phyloP scores from a whole-genome alignment of 345 rosid species.

The Psidium friedrichsthalianum region DNA sequence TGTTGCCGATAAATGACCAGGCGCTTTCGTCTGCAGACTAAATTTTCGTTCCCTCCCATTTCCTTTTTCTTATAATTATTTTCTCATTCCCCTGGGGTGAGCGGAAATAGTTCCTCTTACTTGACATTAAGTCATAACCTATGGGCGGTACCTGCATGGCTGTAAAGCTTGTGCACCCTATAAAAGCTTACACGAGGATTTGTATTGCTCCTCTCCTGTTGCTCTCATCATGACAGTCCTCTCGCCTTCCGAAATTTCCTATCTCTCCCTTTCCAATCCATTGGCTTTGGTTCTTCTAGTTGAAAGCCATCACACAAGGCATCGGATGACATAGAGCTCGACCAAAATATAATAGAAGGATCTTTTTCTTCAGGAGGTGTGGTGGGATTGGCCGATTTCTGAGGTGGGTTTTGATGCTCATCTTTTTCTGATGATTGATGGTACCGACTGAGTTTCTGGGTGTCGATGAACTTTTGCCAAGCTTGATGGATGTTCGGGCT shows the following conservation, averaged over 20 bases:
- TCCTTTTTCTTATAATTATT: not conserved
- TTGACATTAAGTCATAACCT: slow-evolving; percentile 1
- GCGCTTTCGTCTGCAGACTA: not conserved
- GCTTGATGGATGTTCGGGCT: not conserved
- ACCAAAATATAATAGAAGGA: not conserved
- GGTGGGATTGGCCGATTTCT: slow-evolving; percentile 3
- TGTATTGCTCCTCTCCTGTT: slow-evolving; percentile 6
- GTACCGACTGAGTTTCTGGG: not conserved
- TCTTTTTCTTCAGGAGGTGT: slow-evolving; percentile 4
- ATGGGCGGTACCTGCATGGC: slow-evolving; percentile 50
- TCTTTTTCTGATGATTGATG: not conserved
- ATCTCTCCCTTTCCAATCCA: not conserved
- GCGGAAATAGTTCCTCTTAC: slow-evolving; percentile 1
- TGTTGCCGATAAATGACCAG: not conserved
- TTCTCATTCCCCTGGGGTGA: not conserved
- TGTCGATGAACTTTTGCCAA: not conserved
- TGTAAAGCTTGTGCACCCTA: slow-evolving; percentile 29
- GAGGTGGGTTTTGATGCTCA: slow-evolving; percentile 20
- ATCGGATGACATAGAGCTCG: not conserved
- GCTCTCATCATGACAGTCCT: not conserved
- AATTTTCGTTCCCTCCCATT: not conserved
- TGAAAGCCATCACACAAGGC: not conserved
- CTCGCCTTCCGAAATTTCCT: not conserved
- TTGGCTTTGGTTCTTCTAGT: not conserved
- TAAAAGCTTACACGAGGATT: slow-evolving; percentile 53